Evolutionary conservation across 148 eudicot genomes (phyloP).

Genomic region (Chenopodium album): DNA sequence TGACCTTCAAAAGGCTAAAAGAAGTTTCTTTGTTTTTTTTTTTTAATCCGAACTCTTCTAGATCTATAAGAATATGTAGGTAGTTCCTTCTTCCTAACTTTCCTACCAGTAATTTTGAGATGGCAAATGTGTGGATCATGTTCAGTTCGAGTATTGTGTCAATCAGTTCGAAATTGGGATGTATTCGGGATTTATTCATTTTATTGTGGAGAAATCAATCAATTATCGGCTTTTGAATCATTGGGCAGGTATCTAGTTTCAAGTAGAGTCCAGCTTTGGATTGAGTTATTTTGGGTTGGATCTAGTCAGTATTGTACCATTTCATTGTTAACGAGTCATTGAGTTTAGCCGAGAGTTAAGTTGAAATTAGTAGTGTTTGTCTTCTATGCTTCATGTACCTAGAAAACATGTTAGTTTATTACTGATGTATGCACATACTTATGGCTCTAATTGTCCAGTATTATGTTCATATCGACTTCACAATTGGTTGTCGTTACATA

Average conservation of each 20-base stretch:
- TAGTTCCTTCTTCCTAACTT: background rate
- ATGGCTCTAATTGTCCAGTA: background rate
- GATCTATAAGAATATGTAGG: background rate
- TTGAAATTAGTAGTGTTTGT: background rate
- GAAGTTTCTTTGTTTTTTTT: background rate
- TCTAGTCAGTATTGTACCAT: background rate
- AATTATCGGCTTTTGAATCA: too few species aligned
- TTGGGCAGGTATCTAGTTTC: background rate
- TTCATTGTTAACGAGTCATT: background rate
- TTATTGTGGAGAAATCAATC: too few species aligned
- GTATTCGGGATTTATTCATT: too few species aligned
- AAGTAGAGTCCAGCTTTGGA: background rate
- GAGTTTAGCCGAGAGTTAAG: background rate
- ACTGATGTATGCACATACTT: background rate
- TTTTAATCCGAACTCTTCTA: background rate
- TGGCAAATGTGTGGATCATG: background rate
- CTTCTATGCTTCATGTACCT: background rate
- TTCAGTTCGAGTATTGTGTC: too few species aligned
- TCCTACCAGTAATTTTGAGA: background rate
- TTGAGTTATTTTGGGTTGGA: too few species aligned
- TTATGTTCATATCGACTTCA: background rate
- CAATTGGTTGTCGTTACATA: background rate
- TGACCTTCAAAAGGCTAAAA: background rate
- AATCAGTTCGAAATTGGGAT: too few species aligned
- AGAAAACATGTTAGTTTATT: background rate